Base-by-base conservation (phyloP, 1,139 yeast species). In the Geotrichum aggregatum region DNA sequence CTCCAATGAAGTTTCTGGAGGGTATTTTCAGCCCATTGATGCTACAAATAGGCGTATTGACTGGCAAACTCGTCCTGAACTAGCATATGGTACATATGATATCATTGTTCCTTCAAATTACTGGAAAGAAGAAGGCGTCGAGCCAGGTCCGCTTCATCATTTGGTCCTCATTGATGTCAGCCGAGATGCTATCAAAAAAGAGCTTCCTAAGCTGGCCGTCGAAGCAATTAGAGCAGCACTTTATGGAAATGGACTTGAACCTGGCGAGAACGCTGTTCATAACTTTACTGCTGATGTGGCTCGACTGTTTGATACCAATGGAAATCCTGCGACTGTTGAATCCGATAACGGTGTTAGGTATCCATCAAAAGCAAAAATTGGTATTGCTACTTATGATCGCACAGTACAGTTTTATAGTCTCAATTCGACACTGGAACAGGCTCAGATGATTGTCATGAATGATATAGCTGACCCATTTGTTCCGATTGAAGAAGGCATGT, bases 41-140 rank as follows among this genome's bases (percentile, higher is more conserved):
- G 69, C 76, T 22, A 82, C 83, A 3, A 76, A 76, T 49, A 72
- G 83, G 54, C 73, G 91, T 58, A 71, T 80, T 14, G 96, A 88
- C 67, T 76, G 79, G 62, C 72, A 71, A 40, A 70, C 73, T 28
- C 78, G 89, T 49, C 92, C 95, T 0, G 98, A 92, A 64, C 73
- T 91, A 47, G 82, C 79, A 56, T 77, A 74, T 50, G 98, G 98
- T 11, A 87, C 91, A 7, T 91, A 88, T 59, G 99, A 92, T 63
- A 78, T 87, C 56, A 66, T 82, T 14, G 96, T 88, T 3, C 95
- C 96, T 2, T 69, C 74, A 34, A 80, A 78, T 49, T 91, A 87
- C 66, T 82, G 87, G 71, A 73, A 77, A 39, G 70, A 75, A 13
- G 76, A 76, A 3, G 76, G 75, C 3, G 60, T 59, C 7, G 64